These are phyloP conservation scores for Yarrowia deformans DNA, from an alignment of 805 yeast genomes.

Conservation along the genomic window DNA sequence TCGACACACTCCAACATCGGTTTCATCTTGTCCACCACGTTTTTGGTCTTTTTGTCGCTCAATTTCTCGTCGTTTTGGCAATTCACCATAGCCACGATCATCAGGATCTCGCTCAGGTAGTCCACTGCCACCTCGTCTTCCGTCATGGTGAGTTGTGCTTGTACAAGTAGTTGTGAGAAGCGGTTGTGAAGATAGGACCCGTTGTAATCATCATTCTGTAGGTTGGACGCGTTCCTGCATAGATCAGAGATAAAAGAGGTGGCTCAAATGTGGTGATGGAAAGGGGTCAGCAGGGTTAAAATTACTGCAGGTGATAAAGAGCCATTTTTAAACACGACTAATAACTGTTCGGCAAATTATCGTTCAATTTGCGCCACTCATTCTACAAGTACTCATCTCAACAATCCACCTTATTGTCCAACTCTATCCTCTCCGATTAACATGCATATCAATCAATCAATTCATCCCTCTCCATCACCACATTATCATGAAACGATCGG, in stretches of 20 bases:
- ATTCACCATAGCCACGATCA: background rate
- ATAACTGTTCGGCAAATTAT: too few relatives aligned
- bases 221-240: background rate
- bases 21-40: background rate
- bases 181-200: too few relatives aligned
- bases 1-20: background rate
- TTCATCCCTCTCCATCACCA: background rate
- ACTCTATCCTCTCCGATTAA: background rate
- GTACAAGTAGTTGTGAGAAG: too few relatives aligned
- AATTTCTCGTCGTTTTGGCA: background rate
- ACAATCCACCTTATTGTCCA: background rate
- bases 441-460: background rate
- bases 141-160: background rate
- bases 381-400: too few relatives aligned
- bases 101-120: slow-evolving; percentile 8
- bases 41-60: background rate
- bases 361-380: too few relatives aligned
- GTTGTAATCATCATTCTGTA: background rate
- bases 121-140: slow-evolving; percentile 8
- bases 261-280: too few relatives aligned
- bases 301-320: too few relatives aligned
- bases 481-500: slow-evolving; percentile 13
- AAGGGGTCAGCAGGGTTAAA: too few relatives aligned
- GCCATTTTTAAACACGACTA: too few relatives aligned
- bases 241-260: too few relatives aligned